Evolutionary conservation across 2,329 filamentous ascomycete species (phyloP).

Genomic region (Ceratocystis cacaofunesta): DNA sequence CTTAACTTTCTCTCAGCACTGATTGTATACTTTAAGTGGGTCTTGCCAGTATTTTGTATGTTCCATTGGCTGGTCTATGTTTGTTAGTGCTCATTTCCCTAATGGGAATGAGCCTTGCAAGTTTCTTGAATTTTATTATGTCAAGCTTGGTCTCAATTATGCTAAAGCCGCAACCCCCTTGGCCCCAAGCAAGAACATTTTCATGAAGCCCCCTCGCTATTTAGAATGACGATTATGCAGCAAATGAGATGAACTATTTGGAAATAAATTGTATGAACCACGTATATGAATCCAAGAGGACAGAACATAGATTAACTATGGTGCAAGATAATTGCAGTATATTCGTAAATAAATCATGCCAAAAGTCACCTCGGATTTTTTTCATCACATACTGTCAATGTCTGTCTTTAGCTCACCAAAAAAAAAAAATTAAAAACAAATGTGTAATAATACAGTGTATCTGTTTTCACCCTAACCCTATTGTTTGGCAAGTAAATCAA

Average conservation of each 20-base stretch:
- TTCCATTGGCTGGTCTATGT: constrained; percentile 7
- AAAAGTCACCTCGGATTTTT: no score
- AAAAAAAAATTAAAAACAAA: no score
- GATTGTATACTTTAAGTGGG: constrained; percentile 14
- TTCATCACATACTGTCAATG: no score
- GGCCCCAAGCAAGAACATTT: no score
- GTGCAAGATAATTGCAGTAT: background rate
- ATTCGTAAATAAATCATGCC: no score
- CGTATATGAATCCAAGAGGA: no score
- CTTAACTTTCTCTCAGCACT: constrained; percentile 7
- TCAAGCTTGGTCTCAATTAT: background rate
- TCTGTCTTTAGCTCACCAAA: no score
- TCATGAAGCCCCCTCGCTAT: no score
- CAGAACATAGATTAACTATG: background rate
- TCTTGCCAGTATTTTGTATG: background rate
- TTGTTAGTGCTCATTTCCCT: constrained; percentile 10
- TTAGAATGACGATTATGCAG: no score
- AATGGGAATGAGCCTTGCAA: constrained; percentile 8
- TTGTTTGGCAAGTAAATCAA: background rate
- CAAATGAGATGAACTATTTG: no score
- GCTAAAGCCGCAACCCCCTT: background rate
- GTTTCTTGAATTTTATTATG: background rate
- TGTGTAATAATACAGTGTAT: no score
- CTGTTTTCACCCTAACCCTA: constrained; percentile 10
- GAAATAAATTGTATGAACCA: no score